Evolutionary conservation across 2,329 filamentous ascomycete species (phyloP).

Genomic region (Colletotrichum higginsianum): DNA sequence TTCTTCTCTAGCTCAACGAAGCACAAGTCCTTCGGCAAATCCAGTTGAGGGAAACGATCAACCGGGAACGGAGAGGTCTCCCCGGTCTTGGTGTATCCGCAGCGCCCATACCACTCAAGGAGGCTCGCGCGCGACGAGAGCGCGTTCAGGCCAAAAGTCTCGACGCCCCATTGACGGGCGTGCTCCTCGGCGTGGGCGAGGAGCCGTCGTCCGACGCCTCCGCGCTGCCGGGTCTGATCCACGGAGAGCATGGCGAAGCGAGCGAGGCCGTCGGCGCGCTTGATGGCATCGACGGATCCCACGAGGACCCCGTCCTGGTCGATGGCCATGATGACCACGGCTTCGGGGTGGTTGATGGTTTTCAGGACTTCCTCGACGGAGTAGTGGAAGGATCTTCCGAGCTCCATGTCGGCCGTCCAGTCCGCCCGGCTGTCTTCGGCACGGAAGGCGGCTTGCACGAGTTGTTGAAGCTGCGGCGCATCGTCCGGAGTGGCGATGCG

Average conservation of each 20-base stretch:
- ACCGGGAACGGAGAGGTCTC: conserved; percentile 52
- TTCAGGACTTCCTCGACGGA: conserved; percentile 45
- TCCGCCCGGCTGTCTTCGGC: conserved; percentile 53
- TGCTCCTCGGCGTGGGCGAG: conserved; percentile 52
- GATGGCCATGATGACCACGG: conserved; percentile 50
- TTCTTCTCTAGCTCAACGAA: conserved; percentile 56
- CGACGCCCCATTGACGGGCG: conserved; percentile 49
- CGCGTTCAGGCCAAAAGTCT: conserved; percentile 51
- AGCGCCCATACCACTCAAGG: conserved; percentile 54
- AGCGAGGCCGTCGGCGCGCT: conserved; percentile 45
- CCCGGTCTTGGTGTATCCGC: conserved; percentile 54
- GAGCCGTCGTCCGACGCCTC: conserved; percentile 52
- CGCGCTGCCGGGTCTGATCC: conserved; percentile 48
- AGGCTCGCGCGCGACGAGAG: conserved; percentile 52
- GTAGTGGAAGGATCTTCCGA: conserved; percentile 46
- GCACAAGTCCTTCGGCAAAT: conserved; percentile 49
- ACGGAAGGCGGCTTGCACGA: conserved; percentile 59
- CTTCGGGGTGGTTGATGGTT: conserved; percentile 49
- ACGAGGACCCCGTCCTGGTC: conserved; percentile 45
- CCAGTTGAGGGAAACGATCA: conserved; percentile 39
- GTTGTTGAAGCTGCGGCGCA: conserved; percentile 52
- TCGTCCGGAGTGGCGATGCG: conserved; percentile 55
- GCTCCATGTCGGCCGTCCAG: conserved; percentile 54
- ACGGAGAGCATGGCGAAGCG: conserved; percentile 55
- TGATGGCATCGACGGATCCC: conserved; percentile 47